Evolutionary conservation across 179 eudicot genomes (phyloP).

Genomic region (Sideroxylon spinosum): DNA sequence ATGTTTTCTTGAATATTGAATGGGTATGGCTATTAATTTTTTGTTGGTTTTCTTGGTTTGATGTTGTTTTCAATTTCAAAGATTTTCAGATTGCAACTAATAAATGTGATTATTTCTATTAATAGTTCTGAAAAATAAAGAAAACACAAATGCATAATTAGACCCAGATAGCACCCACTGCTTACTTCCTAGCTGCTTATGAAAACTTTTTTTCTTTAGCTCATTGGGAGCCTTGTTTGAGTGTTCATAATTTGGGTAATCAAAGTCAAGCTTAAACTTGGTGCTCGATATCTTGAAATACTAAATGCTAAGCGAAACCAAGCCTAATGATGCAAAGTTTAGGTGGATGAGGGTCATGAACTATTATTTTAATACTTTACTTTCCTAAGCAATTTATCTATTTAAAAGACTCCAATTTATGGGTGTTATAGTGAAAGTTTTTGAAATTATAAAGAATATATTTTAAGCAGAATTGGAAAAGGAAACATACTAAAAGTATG

Average conservation of each 20-base stretch:
- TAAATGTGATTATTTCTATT: no score
- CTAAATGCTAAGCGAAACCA: no score
- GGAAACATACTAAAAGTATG: no score
- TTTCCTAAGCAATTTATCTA: not conserved
- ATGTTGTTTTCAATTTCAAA: slow-evolving; percentile 21
- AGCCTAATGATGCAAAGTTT: no score
- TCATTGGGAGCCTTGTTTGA: not conserved
- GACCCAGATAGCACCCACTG: no score
- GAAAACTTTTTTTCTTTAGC: not conserved
- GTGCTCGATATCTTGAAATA: not conserved
- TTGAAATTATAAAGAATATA: no score
- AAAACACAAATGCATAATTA: no score
- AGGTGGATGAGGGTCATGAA: no score
- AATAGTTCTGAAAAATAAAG: no score
- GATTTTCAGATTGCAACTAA: slow-evolving; percentile 1
- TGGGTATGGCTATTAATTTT: not conserved
- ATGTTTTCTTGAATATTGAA: not conserved
- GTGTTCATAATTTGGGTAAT: not conserved
- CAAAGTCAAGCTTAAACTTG: not conserved
- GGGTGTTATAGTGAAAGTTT: no score
- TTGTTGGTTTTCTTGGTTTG: not conserved
- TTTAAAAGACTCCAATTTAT: not conserved
- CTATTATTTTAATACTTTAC: not conserved
- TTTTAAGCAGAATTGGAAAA: not conserved
- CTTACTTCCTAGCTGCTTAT: not conserved